Evolutionary conservation across 176 grass and related monocot genomes (phyloP), one percentile per base, ranked within the genome.

Genomic region (Avena insularis): DNA sequence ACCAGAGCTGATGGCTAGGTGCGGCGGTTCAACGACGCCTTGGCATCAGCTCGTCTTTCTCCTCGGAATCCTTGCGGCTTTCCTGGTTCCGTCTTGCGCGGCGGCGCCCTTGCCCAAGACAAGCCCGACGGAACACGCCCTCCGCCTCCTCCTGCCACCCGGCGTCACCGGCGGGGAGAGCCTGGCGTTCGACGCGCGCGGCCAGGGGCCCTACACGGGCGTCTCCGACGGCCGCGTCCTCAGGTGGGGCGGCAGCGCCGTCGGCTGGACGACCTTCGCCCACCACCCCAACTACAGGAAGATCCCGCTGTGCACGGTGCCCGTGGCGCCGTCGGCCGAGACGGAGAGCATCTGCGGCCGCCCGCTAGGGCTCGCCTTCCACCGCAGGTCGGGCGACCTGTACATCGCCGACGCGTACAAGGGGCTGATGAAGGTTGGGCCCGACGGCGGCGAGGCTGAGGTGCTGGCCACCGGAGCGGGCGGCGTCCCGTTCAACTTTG

Each of bases 151-250:
- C 51, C 51, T 54, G 13, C 51, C 51, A 13, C 3, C 12, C 67
- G 36, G 67, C 16, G 67, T 71, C 67, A 71, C 67, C 67, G 67
- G 67, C 67, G 67, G 27, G 8, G 67, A 71, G 67, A 71, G 36
- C 67, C 67, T 71, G 35, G 67, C 67, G 15, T 71, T 71, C 67
- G 67, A 71, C 36, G 19, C 35, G 38, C 68, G 38, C 19, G 68
- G 68, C 38, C 66, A 69, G 66, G 92, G 95, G 0, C 95, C 92
- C 2, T 97, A 97, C 85, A 91, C 95, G 10, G 95, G 95, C 20
- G 90, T 93, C 70, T 97, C 95, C 1, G 87, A 89, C 61, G 92
- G 95, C 15, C 75, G 92, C 53, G 76, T 97, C 61, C 85, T 94
- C 64, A 86, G 79, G 49, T 97, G 95, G 95, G 66, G 77, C 35